phyloP scores from a whole-genome alignment of 352 stramenopile genomes.

The Phytophthora cajani region DNA sequence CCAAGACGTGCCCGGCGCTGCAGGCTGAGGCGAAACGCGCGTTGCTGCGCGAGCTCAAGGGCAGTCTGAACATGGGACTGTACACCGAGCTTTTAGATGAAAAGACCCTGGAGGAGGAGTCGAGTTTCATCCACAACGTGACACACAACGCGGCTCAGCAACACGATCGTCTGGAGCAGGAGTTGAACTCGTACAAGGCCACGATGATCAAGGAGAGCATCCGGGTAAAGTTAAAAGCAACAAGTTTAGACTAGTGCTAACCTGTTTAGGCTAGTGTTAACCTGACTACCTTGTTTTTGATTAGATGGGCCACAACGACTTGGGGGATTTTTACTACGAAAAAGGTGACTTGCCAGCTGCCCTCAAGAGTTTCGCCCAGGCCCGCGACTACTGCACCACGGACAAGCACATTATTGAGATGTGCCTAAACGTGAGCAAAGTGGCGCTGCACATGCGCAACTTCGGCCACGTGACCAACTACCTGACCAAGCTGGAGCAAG shows the following conservation, averaged over 20 bases:
- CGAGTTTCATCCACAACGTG: slow-evolving; percentile 66
- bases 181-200: slow-evolving; percentile 92
- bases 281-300: not conserved
- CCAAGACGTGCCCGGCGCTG: slow-evolving; percentile 49
- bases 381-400: slow-evolving; percentile 91
- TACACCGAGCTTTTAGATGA: slow-evolving; percentile 71
- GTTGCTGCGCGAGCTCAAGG: slow-evolving; percentile 70
- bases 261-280: not conserved
- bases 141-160: slow-evolving; percentile 69
- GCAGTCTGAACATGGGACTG: slow-evolving; percentile 71
- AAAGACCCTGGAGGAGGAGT: slow-evolving; percentile 39
- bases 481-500: slow-evolving; percentile 86
- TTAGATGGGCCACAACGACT: slow-evolving; percentile 89
- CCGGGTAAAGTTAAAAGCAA: slow-evolving; percentile 30
- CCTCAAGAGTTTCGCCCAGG: slow-evolving; percentile 87
- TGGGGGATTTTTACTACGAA: slow-evolving; percentile 90
- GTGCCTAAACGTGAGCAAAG: slow-evolving; percentile 91
- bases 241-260: not conserved
- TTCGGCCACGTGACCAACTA: slow-evolving; percentile 89
- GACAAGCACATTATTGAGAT: slow-evolving; percentile 92
- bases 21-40: slow-evolving; percentile 55
- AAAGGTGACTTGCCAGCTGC: slow-evolving; percentile 75
- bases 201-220: slow-evolving; percentile 94
- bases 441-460: slow-evolving; percentile 87
- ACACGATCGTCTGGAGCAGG: slow-evolving; percentile 86